Evolutionary conservation across 306 rosid species (phyloP).

Genomic region (Betula pendula): DNA sequence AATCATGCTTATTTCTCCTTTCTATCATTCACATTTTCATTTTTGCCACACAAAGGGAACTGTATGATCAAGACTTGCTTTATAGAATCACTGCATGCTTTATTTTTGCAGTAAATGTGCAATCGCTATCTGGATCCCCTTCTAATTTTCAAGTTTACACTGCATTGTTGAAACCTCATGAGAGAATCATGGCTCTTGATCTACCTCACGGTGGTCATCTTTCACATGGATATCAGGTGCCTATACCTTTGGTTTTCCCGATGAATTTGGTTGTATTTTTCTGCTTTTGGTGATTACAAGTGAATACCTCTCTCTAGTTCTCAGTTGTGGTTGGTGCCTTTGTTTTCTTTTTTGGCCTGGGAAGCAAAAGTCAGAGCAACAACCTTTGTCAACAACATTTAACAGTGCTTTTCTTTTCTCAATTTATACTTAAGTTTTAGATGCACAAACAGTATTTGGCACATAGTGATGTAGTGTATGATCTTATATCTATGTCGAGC

Average conservation of each 20-base stretch:
- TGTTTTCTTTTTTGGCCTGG: not conserved
- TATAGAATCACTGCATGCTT: conserved; percentile 29
- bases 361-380: not conserved
- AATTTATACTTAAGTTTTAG: not conserved
- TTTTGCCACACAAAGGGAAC: not conserved
- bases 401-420: not conserved
- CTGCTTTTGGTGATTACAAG: not conserved
- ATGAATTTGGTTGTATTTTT: not conserved
- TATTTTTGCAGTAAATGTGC: conserved; percentile 79
- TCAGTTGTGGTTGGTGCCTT: conserved; percentile 9
- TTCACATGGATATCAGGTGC: conserved; percentile 97
- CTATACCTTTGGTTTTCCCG: not conserved
- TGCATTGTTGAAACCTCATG: conserved; percentile 89
- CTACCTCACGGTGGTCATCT: conserved; percentile 97
- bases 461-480: not conserved
- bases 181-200: conserved; percentile 97
- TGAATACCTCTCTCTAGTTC: not conserved
- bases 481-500: not conserved
- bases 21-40: conserved; percentile 9
- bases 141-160: conserved; percentile 94
- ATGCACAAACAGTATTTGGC: not conserved
- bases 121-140: conserved; percentile 92
- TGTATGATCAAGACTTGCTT: conserved; percentile 20
- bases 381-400: not conserved
- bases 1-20: conserved; percentile 11